Conservation (phyloP, 169 alveolate genomes). For the Cryptosporidium felis region DNA sequence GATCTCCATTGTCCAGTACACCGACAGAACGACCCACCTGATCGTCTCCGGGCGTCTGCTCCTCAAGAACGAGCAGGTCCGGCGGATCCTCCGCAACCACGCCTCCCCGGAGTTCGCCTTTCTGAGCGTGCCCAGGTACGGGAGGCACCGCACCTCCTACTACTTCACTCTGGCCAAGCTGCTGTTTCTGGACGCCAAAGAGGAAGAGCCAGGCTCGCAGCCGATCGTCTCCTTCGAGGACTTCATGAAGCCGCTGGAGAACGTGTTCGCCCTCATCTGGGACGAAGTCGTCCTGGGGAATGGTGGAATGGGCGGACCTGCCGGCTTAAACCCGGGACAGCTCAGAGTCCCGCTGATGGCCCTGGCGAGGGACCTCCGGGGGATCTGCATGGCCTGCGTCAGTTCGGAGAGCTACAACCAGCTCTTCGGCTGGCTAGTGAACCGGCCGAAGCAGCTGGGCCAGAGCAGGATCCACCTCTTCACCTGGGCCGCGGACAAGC, state of each 20-base stretch:
- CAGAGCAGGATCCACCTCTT: conserved; percentile 81
- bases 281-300: conserved; percentile 77
- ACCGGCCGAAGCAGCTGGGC: conserved; percentile 84
- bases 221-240: conserved; percentile 77
- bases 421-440: conserved; percentile 89
- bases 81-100: conserved; percentile 73
- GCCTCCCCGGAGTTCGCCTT: conserved; percentile 78
- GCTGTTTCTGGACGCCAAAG: conserved; percentile 83
- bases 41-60: conserved; percentile 90
- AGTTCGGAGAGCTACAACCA: conserved; percentile 84
- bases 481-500: conserved; percentile 86
- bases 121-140: conserved; percentile 77
- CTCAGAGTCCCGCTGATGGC: conserved; percentile 85
- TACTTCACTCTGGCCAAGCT: conserved; percentile 89
- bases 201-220: conserved; percentile 74
- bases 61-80: conserved; percentile 87
- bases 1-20: conserved; percentile 90
- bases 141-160: conserved; percentile 89
- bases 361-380: conserved; percentile 89
- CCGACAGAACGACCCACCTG: conserved; percentile 86
- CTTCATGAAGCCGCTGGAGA: conserved; percentile 83
- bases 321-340: conserved; percentile 69
- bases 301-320: conserved; percentile 26
- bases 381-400: conserved; percentile 82
- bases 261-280: conserved; percentile 76